Conservation (phyloP, 164 flowering plant species). For the Stephania yunnanensis region DNA sequence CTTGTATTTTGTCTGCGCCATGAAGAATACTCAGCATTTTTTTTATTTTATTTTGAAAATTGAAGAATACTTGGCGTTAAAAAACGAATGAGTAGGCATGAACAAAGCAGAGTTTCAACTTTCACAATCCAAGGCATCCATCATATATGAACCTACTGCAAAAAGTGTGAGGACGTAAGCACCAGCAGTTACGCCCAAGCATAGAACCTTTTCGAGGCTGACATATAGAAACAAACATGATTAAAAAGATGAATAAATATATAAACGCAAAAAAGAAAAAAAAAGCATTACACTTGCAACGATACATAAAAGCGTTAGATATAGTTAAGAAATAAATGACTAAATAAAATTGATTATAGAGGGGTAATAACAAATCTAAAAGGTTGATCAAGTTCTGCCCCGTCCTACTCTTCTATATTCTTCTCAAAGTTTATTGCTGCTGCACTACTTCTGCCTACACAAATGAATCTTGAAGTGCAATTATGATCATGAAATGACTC, state of each 20-base stretch:
- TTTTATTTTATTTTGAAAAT: too few relatives aligned
- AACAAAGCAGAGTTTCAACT: neutral
- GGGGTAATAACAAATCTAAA: too few relatives aligned
- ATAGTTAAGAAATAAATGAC: too few relatives aligned
- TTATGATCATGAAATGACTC: neutral
- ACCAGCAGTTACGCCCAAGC: conserved; percentile 80
- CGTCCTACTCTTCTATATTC: neutral
- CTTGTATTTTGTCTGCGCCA: conserved; percentile 46
- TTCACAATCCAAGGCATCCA: neutral
- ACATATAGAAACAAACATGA: conserved; percentile 11
- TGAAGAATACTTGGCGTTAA: conserved; percentile 1
- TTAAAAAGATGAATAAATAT: neutral
- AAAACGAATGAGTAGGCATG: neutral
- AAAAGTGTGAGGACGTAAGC: conserved; percentile 69
- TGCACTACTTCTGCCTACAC: neutral
- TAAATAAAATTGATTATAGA: too few relatives aligned
- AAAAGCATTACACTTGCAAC: too few relatives aligned
- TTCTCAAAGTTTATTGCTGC: neutral
- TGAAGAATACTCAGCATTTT: conserved; percentile 3
- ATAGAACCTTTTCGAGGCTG: conserved; percentile 55
- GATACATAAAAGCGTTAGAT: too few relatives aligned
- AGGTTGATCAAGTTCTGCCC: too few relatives aligned
- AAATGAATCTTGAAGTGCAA: neutral
- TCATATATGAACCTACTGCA: conserved; percentile 44
- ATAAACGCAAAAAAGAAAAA: neutral